Evolutionary conservation across 805 yeast species (phyloP).

Genomic region (Danielia oregonensis): DNA sequence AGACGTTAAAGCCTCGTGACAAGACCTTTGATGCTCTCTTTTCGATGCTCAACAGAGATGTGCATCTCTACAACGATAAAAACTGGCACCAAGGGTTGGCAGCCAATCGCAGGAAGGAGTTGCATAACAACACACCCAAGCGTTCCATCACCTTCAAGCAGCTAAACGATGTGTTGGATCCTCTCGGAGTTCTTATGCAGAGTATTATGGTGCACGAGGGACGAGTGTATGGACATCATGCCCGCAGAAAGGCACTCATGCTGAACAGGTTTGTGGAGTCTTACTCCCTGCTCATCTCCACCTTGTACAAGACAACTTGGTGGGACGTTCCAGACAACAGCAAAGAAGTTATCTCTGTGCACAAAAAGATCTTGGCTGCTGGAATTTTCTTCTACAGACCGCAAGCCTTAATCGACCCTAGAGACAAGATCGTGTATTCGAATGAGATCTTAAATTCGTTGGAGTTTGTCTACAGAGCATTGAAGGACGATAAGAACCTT

Average conservation of each 20-base stretch:
- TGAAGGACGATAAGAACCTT: slow-evolving; percentile 16
- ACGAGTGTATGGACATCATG: slow-evolving; percentile 7
- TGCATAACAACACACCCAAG: slow-evolving; percentile 23
- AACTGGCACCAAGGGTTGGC: slow-evolving; percentile 20
- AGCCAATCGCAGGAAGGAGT: slow-evolving; percentile 9
- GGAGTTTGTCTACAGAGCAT: slow-evolving; percentile 19
- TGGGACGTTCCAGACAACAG: slow-evolving; percentile 12
- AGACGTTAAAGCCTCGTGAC: slow-evolving; percentile 20
- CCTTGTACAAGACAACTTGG: slow-evolving; percentile 27
- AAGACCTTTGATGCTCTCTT: slow-evolving; percentile 29
- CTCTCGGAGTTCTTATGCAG: slow-evolving; percentile 23
- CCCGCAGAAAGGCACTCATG: slow-evolving; percentile 13
- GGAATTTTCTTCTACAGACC: slow-evolving; percentile 31
- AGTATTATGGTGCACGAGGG: slow-evolving; percentile 18
- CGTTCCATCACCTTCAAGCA: slow-evolving; percentile 24
- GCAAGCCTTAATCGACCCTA: slow-evolving; percentile 15
- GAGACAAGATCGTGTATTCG: slow-evolving; percentile 16
- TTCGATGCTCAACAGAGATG: slow-evolving; percentile 24
- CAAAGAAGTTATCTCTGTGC: slow-evolving; percentile 16
- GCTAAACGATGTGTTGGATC: slow-evolving; percentile 17
- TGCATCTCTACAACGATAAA: slow-evolving; percentile 26
- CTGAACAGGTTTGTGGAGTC: slow-evolving; percentile 21
- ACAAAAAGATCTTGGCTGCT: slow-evolving; percentile 24
- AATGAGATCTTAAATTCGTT: slow-evolving; percentile 20
- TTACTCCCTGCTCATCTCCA: slow-evolving; percentile 21